Evolutionary conservation across 495 filamentous ascomycete species (phyloP).

Genomic region (Annulohypoxylon nitens): DNA sequence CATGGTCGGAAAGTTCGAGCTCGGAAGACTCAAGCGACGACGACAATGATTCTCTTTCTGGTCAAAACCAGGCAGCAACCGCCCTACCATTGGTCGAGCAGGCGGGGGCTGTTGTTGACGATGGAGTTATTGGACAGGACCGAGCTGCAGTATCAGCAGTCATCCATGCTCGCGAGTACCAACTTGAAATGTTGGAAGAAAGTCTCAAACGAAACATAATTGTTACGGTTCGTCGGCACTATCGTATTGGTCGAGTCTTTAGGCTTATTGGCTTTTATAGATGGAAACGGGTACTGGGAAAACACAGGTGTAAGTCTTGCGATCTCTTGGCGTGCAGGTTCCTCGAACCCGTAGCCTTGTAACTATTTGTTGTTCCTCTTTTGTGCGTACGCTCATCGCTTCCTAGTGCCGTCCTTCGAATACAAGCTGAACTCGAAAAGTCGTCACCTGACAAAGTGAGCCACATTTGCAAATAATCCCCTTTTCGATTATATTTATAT

Average conservation of each 20-base stretch:
- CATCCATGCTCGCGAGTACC: slow-evolving; percentile 76
- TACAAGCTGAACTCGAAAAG: slow-evolving; percentile 78
- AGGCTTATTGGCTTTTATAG: slow-evolving; percentile 55
- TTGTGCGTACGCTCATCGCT: slow-evolving; percentile 20
- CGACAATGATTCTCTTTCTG: slow-evolving; percentile 8
- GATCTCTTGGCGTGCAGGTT: neutral
- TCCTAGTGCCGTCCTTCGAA: slow-evolving; percentile 81
- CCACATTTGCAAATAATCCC: slow-evolving; percentile 2
- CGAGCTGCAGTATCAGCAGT: slow-evolving; percentile 29
- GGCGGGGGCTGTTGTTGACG: neutral
- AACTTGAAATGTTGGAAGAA: slow-evolving; percentile 90
- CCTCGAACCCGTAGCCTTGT: neutral
- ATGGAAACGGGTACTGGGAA: slow-evolving; percentile 97
- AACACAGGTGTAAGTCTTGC: slow-evolving; percentile 79
- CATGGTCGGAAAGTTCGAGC: slow-evolving; percentile 3
- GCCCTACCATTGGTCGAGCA: neutral
- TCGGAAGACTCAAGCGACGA: slow-evolving; percentile 19
- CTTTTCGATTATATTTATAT: slow-evolving; percentile 28
- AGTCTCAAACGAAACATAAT: slow-evolving; percentile 86
- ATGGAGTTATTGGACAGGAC: slow-evolving; percentile 3
- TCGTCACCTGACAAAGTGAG: slow-evolving; percentile 70
- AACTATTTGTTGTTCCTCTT: neutral
- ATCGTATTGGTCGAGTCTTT: neutral
- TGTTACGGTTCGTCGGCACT: slow-evolving; percentile 72
- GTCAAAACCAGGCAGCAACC: slow-evolving; percentile 13